These are phyloP conservation scores for Urochloa ruziziensis DNA, from an alignment of 176 grass and related monocot species.

Conservation along the genomic window DNA sequence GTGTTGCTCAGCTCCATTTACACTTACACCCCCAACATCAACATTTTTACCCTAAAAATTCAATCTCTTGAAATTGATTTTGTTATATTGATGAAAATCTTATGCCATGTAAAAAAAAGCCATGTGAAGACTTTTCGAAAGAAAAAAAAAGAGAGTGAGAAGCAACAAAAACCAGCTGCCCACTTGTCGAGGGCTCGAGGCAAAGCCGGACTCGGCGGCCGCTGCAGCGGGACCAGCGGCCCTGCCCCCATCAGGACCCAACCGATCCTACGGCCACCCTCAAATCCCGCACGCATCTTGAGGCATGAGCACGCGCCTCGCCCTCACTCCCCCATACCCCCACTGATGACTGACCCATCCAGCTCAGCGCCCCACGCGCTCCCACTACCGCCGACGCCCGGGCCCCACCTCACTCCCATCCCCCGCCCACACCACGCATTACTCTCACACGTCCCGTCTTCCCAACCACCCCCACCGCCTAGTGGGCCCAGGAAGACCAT, in stretches of 20 bases:
- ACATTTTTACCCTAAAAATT: background rate
- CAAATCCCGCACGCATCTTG: slow-evolving; percentile 21
- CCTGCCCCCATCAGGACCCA: background rate
- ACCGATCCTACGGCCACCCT: slow-evolving; percentile 29
- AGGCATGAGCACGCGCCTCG: background rate
- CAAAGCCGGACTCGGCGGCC: background rate
- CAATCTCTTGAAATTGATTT: background rate
- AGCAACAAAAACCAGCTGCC: slow-evolving; percentile 20
- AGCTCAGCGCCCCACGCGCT: slow-evolving; percentile 30
- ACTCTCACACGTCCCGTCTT: background rate
- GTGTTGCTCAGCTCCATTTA: background rate
- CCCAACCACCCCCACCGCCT: background rate
- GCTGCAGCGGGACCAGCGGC: background rate
- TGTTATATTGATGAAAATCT: no score
- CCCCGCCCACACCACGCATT: background rate
- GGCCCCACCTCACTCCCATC: slow-evolving; percentile 18
- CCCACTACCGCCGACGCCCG: background rate
- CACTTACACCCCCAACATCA: no score
- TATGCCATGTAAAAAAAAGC: no score
- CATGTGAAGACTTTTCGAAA: no score
- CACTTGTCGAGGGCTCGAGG: background rate
- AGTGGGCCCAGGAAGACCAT: background rate
- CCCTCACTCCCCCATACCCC: background rate
- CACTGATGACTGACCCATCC: background rate
- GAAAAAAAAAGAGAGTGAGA: background rate